These are phyloP conservation scores for Trichoderma orchidacearum DNA, from an alignment of 495 filamentous ascomycete genomes.

Conservation along the genomic window DNA sequence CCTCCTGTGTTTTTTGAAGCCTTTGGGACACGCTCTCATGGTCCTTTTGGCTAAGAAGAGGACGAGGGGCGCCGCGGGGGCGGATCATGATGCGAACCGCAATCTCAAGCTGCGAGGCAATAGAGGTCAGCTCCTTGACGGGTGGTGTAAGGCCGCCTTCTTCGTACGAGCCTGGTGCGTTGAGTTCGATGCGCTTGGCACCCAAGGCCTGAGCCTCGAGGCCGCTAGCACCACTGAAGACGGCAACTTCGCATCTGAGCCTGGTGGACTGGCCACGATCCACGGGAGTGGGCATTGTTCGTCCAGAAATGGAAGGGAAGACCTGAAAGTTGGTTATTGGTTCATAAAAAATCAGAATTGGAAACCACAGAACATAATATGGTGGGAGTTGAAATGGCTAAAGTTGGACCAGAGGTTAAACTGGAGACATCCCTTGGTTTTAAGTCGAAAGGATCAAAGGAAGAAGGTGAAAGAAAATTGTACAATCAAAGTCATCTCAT, in stretches of 20 bases:
- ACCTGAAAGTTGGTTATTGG: too few relatives aligned
- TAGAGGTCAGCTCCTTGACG: constrained; percentile 7
- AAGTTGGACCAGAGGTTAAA: too few relatives aligned
- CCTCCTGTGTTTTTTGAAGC: background rate
- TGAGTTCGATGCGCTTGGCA: constrained; percentile 26
- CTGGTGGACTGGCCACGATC: background rate
- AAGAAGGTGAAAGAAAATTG: too few relatives aligned
- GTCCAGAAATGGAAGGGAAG: too few relatives aligned
- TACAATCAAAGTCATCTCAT: too few relatives aligned
- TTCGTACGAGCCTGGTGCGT: constrained; percentile 22
- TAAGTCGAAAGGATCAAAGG: too few relatives aligned
- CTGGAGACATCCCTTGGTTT: too few relatives aligned
- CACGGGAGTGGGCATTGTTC: constrained; percentile 6
- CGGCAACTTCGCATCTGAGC: constrained; percentile 23
- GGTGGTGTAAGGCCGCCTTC: constrained; percentile 25
- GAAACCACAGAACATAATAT: too few relatives aligned
- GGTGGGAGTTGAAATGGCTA: too few relatives aligned
- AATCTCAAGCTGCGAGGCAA: constrained; percentile 6
- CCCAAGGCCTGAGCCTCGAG: constrained; percentile 11
- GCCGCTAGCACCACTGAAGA: constrained; percentile 19
- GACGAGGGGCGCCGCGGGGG: constrained; percentile 18
- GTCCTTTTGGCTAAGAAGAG: too few relatives aligned
- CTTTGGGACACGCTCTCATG: background rate
- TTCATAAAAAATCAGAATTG: too few relatives aligned
- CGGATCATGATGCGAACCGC: constrained; percentile 31